Evolutionary conservation across 1,284 basidiomycete species (phyloP), one percentile per base, ranked within the genome.

Genomic region (Megacollybia platyphylla): DNA sequence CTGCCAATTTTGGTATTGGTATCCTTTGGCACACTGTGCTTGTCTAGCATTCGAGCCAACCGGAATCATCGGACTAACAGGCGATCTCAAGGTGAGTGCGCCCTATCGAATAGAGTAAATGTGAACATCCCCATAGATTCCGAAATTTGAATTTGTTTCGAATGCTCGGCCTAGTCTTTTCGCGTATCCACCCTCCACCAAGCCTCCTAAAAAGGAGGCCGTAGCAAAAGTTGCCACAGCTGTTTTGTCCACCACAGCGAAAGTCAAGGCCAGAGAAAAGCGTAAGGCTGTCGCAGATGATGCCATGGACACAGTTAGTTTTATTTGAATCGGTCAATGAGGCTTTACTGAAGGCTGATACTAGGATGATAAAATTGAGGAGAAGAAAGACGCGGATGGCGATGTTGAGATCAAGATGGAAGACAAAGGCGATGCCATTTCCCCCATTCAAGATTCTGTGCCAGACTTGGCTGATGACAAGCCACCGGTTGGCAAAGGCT

Each of bases 1-100:
- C 67, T 89, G 86, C 54, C 93, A 97, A 60, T 97, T 97, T 65
- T 97, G 93, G 93, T 97, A 97, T 60, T 97, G 93, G 93, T 97
- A 92, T 63, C 93, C 93, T 29, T 68, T 97, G 24, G 90, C 91
- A n/a, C 92, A 96, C 56, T 91, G 87, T 52, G 83, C 88, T 11
- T 87, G 83, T 53, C 67, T 97, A 49, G 83, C 91, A 1, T 96
- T 97, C 61, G 84, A 88, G 48, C 91, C 93, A 2, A 97, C 93
- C 9, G 89, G 86, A 8, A 82, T 97, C 47, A 92, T 97, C 53
- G 92, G 88, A 18, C 63, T 97, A 44, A 84, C 91, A 54, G 79
- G 73, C 47, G 76, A 91, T 49, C 66, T 96, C 42, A 84, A 87
- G 70, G 86, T 90, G 51, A 44, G 15, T 34, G 31, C 31, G 3